Evolutionary conservation across 495 filamentous ascomycete species (phyloP).

Genomic region (Tuber microsphaerosporum): DNA sequence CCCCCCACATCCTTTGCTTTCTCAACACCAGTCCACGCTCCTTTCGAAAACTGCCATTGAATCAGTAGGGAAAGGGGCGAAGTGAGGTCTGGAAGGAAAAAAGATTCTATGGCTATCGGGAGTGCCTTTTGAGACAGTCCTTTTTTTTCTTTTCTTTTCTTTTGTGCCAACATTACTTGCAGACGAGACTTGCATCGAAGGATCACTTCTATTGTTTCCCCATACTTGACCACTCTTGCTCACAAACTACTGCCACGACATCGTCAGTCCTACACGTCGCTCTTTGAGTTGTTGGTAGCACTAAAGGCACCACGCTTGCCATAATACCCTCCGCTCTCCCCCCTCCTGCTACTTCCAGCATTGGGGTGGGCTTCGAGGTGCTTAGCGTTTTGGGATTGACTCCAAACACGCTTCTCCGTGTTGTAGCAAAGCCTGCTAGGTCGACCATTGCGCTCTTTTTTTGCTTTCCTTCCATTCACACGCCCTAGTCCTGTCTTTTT

Average conservation of each 20-base stretch:
- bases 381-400: not conserved
- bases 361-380: not conserved
- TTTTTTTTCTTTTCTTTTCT: not conserved
- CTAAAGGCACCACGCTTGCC: not conserved
- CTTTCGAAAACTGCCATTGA: not conserved
- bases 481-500: not conserved
- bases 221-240: not conserved
- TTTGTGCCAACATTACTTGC: not conserved
- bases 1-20: not conserved
- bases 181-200: too few relatives aligned
- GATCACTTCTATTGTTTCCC: not conserved
- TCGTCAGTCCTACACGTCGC: not conserved
- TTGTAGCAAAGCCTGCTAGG: too few relatives aligned
- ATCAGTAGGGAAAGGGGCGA: not conserved
- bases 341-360: not conserved
- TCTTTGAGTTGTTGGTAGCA: not conserved
- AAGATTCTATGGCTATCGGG: not conserved
- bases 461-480: not conserved
- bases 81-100: not conserved
- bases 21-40: not conserved
- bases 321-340: not conserved
- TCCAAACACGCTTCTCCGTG: not conserved
- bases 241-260: not conserved
- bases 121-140: not conserved
- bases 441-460: slow-evolving; percentile 3